A percentile compares a stretch with the other conserved stretches of the same genome.
These are phyloP conservation scores for Brassica incana DNA, from an alignment of 345 rosid species.

Conservation along the genomic window DNA sequence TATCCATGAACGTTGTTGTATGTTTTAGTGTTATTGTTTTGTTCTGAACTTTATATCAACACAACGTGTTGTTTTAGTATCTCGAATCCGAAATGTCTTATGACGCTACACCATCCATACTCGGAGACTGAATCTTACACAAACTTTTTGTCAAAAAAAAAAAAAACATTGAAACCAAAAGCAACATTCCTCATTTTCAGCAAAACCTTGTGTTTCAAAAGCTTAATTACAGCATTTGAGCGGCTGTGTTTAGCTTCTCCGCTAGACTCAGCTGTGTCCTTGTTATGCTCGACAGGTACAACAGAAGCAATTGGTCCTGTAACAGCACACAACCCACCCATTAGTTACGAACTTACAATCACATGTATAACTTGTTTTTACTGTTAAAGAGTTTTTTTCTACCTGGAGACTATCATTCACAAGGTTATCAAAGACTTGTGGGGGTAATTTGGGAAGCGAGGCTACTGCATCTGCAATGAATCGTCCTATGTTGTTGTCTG, in stretches of 20 bases:
- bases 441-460: constrained; percentile 73
- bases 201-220: constrained; percentile 7
- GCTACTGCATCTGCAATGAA: constrained; percentile 65
- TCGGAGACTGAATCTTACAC: constrained; percentile 25
- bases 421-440: constrained; percentile 76
- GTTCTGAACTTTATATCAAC: background rate
- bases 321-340: background rate
- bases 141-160: background rate
- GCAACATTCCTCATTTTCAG: background rate
- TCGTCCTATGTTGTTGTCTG: constrained; percentile 80
- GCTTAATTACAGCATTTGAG: constrained; percentile 61
- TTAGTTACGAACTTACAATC: background rate
- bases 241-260: constrained; percentile 91
- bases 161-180: background rate
- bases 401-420: constrained; percentile 92
- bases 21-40: background rate
- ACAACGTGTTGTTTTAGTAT: background rate
- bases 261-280: constrained; percentile 93
- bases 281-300: constrained; percentile 84
- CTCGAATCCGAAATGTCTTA: background rate
- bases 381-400: constrained; percentile 8
- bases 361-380: background rate
- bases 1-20: background rate
- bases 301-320: constrained; percentile 81
- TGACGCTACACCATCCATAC: constrained; percentile 11